Base-by-base conservation (phyloP, 2,329 filamentous ascomycete species). In the Pseudopithomyces chartarum region DNA sequence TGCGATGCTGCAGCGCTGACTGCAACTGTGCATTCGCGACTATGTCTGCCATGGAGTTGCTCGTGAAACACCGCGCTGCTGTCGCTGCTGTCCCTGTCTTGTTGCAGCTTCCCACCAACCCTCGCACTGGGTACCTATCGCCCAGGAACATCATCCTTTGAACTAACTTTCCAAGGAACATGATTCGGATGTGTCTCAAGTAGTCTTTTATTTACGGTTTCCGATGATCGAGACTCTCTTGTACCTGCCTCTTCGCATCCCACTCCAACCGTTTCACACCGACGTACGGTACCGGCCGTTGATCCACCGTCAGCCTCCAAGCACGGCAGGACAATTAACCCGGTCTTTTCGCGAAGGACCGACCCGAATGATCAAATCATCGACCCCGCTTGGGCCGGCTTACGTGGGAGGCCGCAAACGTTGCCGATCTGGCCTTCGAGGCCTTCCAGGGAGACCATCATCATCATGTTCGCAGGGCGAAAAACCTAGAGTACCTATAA, bases 321-420 rank as follows among this genome's bases (percentile, higher is more conserved):
- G 10, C 32, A 46, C 44, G 22, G 32, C 22, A 45, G 45, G 44
- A 51, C 29, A 13, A 43, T 12, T 7, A 34, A 40, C 47, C 47
- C 42, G 26, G 49, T 17, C 13, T 15, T 20, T 17, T 33, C 40
- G 29, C 39, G 22, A 56, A 56, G 54, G 54, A 46, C 42, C 54
- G 54, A 46, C 48, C 54, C 54, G 54, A 56, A 23, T 47, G 29
- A 55, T 51, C 22, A 33, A 29, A 48, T 54, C 10, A 22, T 20
- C 48, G 42, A 38, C 32, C 48, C 17, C 12, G 38, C n/a, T 29
- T 29, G 26, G 26, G 38, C 33, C 36, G 43, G 52, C 52, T 55
- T 45, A 55, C 52, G 52, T 55, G 42, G 44, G 52, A 39, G 12
- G 11, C 23, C 13, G 26, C 34, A 15, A 11, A 22, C 17, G 34